phyloP scores from a whole-genome alignment of 345 rosid genomes.

The Brassica napus region DNA sequence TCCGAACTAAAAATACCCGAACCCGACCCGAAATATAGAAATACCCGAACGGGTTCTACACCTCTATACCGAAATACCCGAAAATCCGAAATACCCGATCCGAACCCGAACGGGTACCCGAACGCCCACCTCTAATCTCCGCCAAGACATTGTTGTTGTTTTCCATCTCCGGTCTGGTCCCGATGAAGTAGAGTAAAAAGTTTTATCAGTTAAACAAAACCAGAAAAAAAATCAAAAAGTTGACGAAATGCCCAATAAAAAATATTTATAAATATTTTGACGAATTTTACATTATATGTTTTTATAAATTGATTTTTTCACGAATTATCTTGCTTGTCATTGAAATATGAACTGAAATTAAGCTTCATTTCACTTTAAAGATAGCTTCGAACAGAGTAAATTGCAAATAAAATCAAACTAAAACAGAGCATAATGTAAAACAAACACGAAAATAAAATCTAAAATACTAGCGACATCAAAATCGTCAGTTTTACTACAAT shows the following conservation, averaged over 20 bases:
- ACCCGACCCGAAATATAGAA: too few species aligned
- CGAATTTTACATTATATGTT: not conserved
- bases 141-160: slow-evolving; percentile 39
- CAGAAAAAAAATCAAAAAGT: not conserved
- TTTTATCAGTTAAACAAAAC: not conserved
- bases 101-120: too few species aligned
- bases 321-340: not conserved
- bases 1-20: too few species aligned
- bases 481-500: not conserved
- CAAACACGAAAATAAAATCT: not conserved
- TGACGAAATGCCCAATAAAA: not conserved
- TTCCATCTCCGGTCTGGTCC: slow-evolving; percentile 22
- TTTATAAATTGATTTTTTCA: too few species aligned
- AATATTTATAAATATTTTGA: not conserved
- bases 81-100: too few species aligned
- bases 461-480: not conserved
- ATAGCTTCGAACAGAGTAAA: not conserved
- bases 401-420: not conserved
- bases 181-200: slow-evolving; percentile 6
- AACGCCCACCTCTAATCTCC: too few species aligned
- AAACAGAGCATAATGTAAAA: not conserved
- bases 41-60: too few species aligned
- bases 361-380: not conserved
- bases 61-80: too few species aligned
- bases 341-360: not conserved